A percentile compares a stretch with the other conserved stretches of the same genome.
Conservation (phyloP, 768 basidiomycete species). For the Leucocoprinus birnbaumii region DNA sequence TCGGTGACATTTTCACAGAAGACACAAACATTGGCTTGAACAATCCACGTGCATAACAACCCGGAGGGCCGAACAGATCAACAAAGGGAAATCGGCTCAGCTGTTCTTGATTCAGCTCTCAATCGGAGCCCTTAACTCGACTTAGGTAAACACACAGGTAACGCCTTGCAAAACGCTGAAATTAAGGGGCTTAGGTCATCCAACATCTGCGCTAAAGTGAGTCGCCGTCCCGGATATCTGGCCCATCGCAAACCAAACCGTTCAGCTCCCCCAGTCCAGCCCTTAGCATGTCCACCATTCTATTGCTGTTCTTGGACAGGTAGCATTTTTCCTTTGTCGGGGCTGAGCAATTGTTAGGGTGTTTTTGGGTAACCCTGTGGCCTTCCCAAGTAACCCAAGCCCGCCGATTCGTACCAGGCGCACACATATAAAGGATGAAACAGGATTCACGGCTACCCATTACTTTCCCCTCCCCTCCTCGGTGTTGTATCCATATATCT, state of each 20-base stretch:
- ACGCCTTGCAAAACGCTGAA: slow-evolving; percentile 4
- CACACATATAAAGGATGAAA: slow-evolving; percentile 11
- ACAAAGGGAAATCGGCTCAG: neutral
- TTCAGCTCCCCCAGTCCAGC: slow-evolving; percentile 1
- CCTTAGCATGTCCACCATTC: slow-evolving; percentile 4
- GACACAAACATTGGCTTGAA: neutral
- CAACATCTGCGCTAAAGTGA: neutral
- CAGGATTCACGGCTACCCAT: neutral
- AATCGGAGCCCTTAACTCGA: slow-evolving; percentile 3
- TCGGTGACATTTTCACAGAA: neutral
- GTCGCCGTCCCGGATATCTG: slow-evolving; percentile 3
- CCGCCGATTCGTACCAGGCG: slow-evolving; percentile 6
- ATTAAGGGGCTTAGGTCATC: slow-evolving; percentile 1
- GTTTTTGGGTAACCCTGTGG: slow-evolving; percentile 8
- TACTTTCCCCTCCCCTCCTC: neutral
- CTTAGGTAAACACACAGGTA: slow-evolving; percentile 7
- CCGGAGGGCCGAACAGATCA: neutral
- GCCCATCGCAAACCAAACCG: slow-evolving; percentile 9
- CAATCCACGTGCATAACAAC: slow-evolving; percentile 7
- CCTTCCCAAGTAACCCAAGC: slow-evolving; percentile 8
- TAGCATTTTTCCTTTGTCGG: slow-evolving; percentile 10
- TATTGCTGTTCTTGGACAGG: slow-evolving; percentile 5
- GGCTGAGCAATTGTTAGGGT: neutral
- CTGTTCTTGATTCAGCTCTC: neutral
- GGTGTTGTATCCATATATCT: neutral